phyloP scores from a whole-genome alignment of 2,329 filamentous ascomycete species.

The Colletotrichum costaricense region DNA sequence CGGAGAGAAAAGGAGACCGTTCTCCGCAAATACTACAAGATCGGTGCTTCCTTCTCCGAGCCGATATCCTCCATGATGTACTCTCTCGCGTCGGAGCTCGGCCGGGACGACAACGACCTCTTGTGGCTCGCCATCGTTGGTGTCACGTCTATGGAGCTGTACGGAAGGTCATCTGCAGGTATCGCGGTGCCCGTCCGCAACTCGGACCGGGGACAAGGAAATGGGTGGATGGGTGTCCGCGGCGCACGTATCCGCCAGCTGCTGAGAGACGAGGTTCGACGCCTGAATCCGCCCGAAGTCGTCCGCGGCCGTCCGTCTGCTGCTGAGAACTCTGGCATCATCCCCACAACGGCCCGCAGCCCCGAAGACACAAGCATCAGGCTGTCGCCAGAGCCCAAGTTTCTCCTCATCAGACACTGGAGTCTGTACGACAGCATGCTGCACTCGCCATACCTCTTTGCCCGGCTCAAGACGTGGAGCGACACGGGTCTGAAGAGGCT shows the following conservation, averaged over 20 bases:
- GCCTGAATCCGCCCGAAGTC: constrained; percentile 84
- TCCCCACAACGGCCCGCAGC: constrained; percentile 87
- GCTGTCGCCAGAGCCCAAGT: constrained; percentile 91
- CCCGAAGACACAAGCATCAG: constrained; percentile 94
- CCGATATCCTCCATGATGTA: constrained; percentile 96
- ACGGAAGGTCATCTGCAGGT: constrained; percentile 85
- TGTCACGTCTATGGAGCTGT: constrained; percentile 92
- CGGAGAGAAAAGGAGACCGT: constrained; percentile 81
- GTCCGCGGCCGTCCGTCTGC: constrained; percentile 70
- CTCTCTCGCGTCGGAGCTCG: constrained; percentile 92
- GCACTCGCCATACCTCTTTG: constrained; percentile 94
- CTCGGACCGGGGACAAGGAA: constrained; percentile 66
- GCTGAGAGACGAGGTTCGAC: constrained; percentile 91
- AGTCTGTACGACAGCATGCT: constrained; percentile 98
- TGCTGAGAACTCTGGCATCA: constrained; percentile 80
- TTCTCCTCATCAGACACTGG: constrained; percentile 95
- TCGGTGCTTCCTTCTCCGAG: constrained; percentile 92
- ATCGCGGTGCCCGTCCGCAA: constrained; percentile 71
- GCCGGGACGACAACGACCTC: constrained; percentile 95
- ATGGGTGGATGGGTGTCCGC: constrained; percentile 84
- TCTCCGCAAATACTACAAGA: constrained; percentile 84
- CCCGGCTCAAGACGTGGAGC: constrained; percentile 93
- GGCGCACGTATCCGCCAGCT: constrained; percentile 87
- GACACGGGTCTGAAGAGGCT: constrained; percentile 88
- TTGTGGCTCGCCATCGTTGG: constrained; percentile 96